Evolutionary conservation across 2,329 filamentous ascomycete genomes (phyloP).

Genomic region (Xylariales sp.): DNA sequence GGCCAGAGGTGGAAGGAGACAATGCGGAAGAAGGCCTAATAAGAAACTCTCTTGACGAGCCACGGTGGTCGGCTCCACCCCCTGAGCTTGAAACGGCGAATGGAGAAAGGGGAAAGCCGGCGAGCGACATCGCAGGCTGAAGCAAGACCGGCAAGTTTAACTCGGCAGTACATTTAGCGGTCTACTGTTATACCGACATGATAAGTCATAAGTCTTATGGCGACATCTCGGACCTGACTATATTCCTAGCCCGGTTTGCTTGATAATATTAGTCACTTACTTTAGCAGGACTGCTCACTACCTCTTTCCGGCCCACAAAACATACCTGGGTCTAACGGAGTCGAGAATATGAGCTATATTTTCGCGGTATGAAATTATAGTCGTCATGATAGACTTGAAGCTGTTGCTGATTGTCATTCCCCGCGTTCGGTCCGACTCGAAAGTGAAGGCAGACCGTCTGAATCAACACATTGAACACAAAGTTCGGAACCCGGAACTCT

Average conservation of each 20-base stretch:
- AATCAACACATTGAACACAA: background rate
- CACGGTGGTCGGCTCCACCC: constrained; percentile 42
- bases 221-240: background rate
- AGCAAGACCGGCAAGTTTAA: constrained; percentile 4
- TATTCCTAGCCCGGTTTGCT: background rate
- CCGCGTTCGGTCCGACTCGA: constrained; percentile 18
- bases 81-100: constrained; percentile 24
- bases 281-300: background rate
- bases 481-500: background rate
- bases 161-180: background rate
- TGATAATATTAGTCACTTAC: constrained; percentile 1
- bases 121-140: constrained; percentile 5
- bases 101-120: constrained; percentile 1
- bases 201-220: background rate
- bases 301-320: background rate
- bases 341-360: background rate
- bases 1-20: constrained; percentile 37
- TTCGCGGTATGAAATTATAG: background rate
- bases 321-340: background rate
- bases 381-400: no score
- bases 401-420: background rate
- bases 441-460: background rate
- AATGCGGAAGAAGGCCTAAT: constrained; percentile 39
- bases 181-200: background rate
- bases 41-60: constrained; percentile 41